Base-by-base conservation (phyloP, 495 filamentous ascomycete species). In the Bacidia rubella region DNA sequence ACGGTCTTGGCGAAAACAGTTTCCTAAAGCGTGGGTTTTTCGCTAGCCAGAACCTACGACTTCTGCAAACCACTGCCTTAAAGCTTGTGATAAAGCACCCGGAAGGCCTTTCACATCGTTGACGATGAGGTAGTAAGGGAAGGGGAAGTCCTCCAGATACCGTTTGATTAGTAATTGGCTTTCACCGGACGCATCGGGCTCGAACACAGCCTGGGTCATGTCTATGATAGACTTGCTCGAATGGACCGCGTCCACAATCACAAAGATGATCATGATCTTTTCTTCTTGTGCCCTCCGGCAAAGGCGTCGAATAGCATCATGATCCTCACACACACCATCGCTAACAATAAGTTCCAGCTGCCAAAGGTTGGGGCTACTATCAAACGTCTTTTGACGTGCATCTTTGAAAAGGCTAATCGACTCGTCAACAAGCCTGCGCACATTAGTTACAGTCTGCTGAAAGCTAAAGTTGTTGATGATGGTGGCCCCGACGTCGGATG, bases 31-130 rank as follows among this genome's bases (percentile, higher is more conserved):
- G 26, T 27, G 25, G 46, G 7, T 11, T 26, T 12, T 49, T 26
- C 11, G 7, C 10, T 49, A n/a, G 47, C 43, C n/a, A n/a, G n/a
- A n/a, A 41, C 54, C 81, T 49, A 80, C 84, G 54, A 97, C 87
- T 74, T 99, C 93, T 1, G 81, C 79, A 77, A 99, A 93, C 92
- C 93, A 97, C 59, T 90, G 90, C 66, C 90, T 86, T 69, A 99
- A 74, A 54, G 94, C 78, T 55, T 79, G 83, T 20, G 88, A 87
- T 68, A 97, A 66, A 49, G 95, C 86, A 20, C 82, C 81, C 21
- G 93, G 93, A 56, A 99, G 71, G 67, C 96, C 89, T 59, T 80
- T 80, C 41, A 97, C 82, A 71, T 97, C 82, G 52, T 87, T 80
- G 51, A 97, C 90, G 61, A 99, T 85, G 41, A 97, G 67, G 62